phyloP scores from a whole-genome alignment of 2,329 filamentous ascomycete genomes.

The Aulographum hederae region DNA sequence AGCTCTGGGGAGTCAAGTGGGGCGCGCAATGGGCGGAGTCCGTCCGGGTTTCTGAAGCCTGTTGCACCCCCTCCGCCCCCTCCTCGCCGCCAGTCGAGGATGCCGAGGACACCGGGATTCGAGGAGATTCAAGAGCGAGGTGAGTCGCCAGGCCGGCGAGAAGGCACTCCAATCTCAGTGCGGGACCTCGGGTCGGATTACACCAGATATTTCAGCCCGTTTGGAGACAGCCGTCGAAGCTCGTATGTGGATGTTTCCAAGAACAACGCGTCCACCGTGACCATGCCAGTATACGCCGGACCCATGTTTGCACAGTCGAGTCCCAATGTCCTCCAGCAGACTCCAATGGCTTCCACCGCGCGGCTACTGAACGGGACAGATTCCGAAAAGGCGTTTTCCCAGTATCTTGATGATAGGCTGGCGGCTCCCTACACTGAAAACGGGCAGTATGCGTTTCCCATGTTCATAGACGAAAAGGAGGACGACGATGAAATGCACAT shows the following conservation, averaged over 20 bases:
- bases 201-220: conserved; percentile 19
- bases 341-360: conserved; percentile 3
- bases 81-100: not conserved
- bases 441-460: conserved; percentile 21
- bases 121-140: not conserved
- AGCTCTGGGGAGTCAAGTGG: not conserved
- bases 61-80: not conserved
- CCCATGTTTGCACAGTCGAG: not conserved
- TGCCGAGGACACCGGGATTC: no score
- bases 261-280: conserved; percentile 4
- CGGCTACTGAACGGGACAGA: conserved; percentile 4
- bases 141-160: conserved; percentile 3
- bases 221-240: conserved; percentile 13
- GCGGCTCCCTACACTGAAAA: conserved; percentile 23
- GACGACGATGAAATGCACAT: conserved; percentile 36
- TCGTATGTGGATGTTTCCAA: conserved; percentile 13
- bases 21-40: not conserved
- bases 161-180: conserved; percentile 13
- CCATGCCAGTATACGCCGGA: no score
- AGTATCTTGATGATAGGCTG: conserved; percentile 28
- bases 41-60: not conserved
- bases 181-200: conserved; percentile 18
- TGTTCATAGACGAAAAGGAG: conserved; percentile 32
- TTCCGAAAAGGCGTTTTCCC: conserved; percentile 19
- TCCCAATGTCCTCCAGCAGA: conserved; percentile 8